phyloP scores from a whole-genome alignment of 2,329 filamentous ascomycete species.

The Alternaria postmessia region DNA sequence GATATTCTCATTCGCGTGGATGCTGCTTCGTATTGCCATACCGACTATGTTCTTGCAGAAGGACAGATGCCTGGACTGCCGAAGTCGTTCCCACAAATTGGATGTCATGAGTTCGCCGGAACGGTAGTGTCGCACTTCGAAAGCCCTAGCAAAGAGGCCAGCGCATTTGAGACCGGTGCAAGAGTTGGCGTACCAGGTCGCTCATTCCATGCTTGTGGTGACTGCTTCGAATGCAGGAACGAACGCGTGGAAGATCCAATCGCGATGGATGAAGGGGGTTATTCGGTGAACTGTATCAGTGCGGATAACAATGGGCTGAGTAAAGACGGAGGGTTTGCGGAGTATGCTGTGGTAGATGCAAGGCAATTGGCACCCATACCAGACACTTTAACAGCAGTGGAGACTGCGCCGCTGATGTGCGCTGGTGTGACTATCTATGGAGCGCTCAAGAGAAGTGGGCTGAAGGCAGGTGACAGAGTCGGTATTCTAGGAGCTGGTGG shows the following conservation, averaged over 20 bases:
- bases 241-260: conserved; percentile 34
- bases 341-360: conserved; percentile 55
- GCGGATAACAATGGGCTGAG: conserved; percentile 45
- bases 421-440: conserved; percentile 55
- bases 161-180: conserved; percentile 37
- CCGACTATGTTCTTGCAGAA: conserved; percentile 50
- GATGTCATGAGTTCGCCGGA: conserved; percentile 58
- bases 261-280: conserved; percentile 49
- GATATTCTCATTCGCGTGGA: conserved; percentile 58
- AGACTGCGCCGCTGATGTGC: conserved; percentile 55
- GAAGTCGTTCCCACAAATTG: conserved; percentile 54
- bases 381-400: conserved; percentile 44
- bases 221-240: conserved; percentile 53
- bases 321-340: conserved; percentile 52
- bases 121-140: conserved; percentile 48
- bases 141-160: conserved; percentile 30
- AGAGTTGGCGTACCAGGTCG: conserved; percentile 55
- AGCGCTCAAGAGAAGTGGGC: conserved; percentile 49
- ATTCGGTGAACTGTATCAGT: conserved; percentile 52
- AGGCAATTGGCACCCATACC: conserved; percentile 50
- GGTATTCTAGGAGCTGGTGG: conserved; percentile 54
- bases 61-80: conserved; percentile 49
- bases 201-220: conserved; percentile 53
- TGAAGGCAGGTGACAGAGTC: conserved; percentile 46
- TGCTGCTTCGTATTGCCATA: conserved; percentile 60